Percentiles rank a stretch among this genome's conserved stretches.
phyloP scores from a whole-genome alignment of 192 early-diverging fungal genomes.

The Chytriomyces confervae region DNA sequence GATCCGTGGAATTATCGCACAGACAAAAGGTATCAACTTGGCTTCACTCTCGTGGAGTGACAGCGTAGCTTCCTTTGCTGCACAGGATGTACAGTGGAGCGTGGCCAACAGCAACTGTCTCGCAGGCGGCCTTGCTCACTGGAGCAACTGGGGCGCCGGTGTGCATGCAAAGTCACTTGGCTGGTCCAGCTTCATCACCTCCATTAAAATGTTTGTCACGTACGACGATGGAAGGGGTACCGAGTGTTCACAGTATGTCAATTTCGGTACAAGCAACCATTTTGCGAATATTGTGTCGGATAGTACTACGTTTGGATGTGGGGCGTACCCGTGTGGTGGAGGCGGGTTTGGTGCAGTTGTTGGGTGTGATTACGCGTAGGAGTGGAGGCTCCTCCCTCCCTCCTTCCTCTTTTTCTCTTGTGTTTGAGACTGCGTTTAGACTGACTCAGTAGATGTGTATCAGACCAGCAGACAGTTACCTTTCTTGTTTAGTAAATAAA shows the following conservation, averaged over 20 bases:
- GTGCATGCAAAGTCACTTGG: not conserved
- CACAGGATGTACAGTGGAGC: not conserved
- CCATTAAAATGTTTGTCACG: conserved; percentile 4
- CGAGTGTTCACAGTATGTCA: not conserved
- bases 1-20: not conserved
- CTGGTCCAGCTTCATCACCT: not conserved
- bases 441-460: too few species aligned
- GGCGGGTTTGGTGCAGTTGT: too few species aligned
- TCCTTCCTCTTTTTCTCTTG: too few species aligned
- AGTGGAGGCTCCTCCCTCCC: too few species aligned
- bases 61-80: not conserved
- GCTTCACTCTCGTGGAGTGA: not conserved
- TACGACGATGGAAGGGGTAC: not conserved
- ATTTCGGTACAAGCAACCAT: not conserved
- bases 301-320: too few species aligned
- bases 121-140: not conserved
- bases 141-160: not conserved
- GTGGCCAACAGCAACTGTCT: not conserved
- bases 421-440: too few species aligned
- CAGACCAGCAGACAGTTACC: too few species aligned
- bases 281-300: too few species aligned
- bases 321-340: too few species aligned
- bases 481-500: too few species aligned
- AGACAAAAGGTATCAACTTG: not conserved
- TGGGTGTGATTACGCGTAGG: too few species aligned